Evolutionary conservation across 1,284 basidiomycete species (phyloP).

Genomic region (Ustilago crameri): DNA sequence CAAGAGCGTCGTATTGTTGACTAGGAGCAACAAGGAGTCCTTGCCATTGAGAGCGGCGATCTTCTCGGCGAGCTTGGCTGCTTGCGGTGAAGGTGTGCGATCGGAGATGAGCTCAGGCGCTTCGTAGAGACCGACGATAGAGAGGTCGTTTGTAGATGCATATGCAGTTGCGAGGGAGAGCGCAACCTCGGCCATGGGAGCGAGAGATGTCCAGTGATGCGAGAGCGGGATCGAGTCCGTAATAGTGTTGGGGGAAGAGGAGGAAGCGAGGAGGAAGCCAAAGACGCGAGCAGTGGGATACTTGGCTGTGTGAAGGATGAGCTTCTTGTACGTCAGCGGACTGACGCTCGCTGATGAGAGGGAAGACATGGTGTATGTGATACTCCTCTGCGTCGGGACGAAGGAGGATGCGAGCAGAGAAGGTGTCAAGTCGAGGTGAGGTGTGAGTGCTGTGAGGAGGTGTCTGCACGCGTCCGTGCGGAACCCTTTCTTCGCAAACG

Average conservation of each 20-base stretch:
- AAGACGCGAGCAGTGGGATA: conserved; percentile 43
- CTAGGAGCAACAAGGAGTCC: conserved; percentile 28
- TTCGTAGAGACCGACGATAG: conserved; percentile 40
- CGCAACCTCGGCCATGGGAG: conserved; percentile 42
- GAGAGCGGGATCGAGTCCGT: conserved; percentile 36
- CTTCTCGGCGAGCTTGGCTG: conserved; percentile 37
- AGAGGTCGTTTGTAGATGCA: conserved; percentile 17
- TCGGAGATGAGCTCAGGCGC: conserved; percentile 36
- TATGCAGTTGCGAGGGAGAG: conserved; percentile 31
- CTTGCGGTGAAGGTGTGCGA: conserved; percentile 25
- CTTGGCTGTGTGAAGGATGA: conserved; percentile 44
- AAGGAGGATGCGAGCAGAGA: background rate
- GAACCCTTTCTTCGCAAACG: conserved; percentile 22
- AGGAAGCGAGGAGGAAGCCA: conserved; percentile 33
- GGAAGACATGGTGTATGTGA: conserved; percentile 15
- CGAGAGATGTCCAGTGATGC: conserved; percentile 48
- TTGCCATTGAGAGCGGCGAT: conserved; percentile 13
- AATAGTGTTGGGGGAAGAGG: conserved; percentile 12
- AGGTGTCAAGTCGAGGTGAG: background rate
- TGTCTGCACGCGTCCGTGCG: conserved; percentile 35
- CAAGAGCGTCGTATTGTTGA: conserved; percentile 41
- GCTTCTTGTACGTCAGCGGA: conserved; percentile 44
- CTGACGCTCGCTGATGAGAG: conserved; percentile 21
- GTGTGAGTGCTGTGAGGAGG: background rate
- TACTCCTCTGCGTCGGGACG: background rate